These are phyloP conservation scores for Tetracladium maxilliforme DNA, from an alignment of 2,329 filamentous ascomycete genomes.

Conservation along the genomic window DNA sequence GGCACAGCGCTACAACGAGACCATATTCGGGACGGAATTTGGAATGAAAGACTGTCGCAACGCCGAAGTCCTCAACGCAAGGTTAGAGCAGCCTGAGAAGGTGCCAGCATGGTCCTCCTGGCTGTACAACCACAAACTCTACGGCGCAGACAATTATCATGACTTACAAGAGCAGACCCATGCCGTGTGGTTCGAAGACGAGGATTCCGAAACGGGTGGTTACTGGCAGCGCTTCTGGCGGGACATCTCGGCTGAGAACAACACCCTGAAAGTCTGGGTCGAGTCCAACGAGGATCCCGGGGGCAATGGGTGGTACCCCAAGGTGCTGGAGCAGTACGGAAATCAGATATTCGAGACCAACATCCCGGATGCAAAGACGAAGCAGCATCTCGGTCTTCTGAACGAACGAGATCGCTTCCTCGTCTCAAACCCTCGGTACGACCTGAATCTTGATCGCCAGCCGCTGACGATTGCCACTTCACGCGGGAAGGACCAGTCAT, in stretches of 20 bases:
- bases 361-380: too few species aligned
- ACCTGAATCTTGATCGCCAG: too few species aligned
- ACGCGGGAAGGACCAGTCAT: too few species aligned
- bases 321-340: constrained; percentile 4
- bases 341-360: constrained; percentile 10
- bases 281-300: constrained; percentile 7
- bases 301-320: constrained; percentile 10
- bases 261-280: constrained; percentile 10
- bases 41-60: too few species aligned
- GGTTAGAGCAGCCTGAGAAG: constrained; percentile 4
- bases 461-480: too few species aligned
- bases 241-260: constrained; percentile 9
- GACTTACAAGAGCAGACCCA: constrained; percentile 10
- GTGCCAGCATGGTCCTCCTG: constrained; percentile 9
- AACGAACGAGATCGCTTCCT: too few species aligned
- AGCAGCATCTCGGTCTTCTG: too few species aligned
- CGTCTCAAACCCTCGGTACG: too few species aligned
- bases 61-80: too few species aligned
- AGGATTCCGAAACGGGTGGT: constrained; percentile 6
- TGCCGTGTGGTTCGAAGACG: constrained; percentile 9
- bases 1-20: too few species aligned
- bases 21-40: too few species aligned
- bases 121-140: constrained; percentile 10
- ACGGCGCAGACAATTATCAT: constrained; percentile 10
- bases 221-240: constrained; percentile 13